Base-by-base conservation (phyloP, 225 moss, liverwort and hornwort genomes). In the Marchantia polymorpha region DNA sequence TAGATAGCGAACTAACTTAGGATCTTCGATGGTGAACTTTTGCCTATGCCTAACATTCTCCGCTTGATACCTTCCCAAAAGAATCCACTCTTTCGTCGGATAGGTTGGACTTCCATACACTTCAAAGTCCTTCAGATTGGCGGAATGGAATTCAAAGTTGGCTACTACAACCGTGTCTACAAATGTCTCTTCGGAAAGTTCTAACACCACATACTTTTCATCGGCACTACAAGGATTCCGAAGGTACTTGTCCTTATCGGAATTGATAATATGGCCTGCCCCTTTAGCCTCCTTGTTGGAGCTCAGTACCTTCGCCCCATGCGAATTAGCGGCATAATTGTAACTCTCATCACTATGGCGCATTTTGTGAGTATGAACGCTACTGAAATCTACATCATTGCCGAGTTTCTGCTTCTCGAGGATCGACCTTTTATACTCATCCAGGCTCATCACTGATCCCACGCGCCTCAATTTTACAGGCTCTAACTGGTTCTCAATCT, bases 251-350 rank as follows among this genome's bases (percentile, higher is more conserved):
- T 99, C 99, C 76, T 91, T 95, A 68, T 99, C 95, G 48, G 92
- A 87, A 19, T 85, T 89, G 63, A 99, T 89, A 69, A 99, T 90
- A 70, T 99, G 90, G 27, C 87, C 86, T 26, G 93, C 91, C 77
- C 99, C 99, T 81, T 94, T 99, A 0, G 95, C 90, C 82, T 99
- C 99, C 83, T 99, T 99, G 76, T 95, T 99, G 11, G 84, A 89
- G 30, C 84, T 85, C 25, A 95, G 89, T 25, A 95, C 83, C 83
- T 95, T 99, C 4, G 93, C 95, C 71, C 99, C 99, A 58, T 95
- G 92, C 10, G 92, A 76, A 47, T 84, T 80, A 75, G 89, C 89
- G 19, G 99, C 99, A 74, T 92, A 94, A 64, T 99, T 95, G 69
- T 92, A 89, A 84, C 91, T 90, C 31, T 88, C 90, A 29, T 90